Evolutionary conservation across 257 asterid species (phyloP).

Genomic region (Mitragyna speciosa): DNA sequence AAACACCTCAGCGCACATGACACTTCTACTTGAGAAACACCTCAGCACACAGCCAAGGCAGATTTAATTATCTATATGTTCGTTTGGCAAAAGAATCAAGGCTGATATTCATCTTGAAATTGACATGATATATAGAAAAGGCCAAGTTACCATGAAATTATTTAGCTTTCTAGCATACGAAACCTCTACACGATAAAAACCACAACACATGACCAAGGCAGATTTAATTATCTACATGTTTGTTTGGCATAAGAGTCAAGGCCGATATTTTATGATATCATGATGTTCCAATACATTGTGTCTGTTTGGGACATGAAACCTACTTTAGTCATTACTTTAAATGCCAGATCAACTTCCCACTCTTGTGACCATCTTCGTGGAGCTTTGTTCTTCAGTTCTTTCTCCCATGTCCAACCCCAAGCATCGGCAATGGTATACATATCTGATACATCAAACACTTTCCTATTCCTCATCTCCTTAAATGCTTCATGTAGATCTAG

Average conservation of each 20-base stretch:
- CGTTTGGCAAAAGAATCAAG: not conserved
- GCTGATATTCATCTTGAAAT: not conserved
- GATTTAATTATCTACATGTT: not conserved
- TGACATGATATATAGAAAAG: not conserved
- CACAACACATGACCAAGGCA: not conserved
- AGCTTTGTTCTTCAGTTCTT: slow-evolving; percentile 73
- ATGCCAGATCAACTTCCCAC: slow-evolving; percentile 96
- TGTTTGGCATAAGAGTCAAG: not conserved
- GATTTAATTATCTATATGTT: not conserved
- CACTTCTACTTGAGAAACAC: not conserved
- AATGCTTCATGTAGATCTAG: slow-evolving; percentile 83
- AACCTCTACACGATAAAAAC: not conserved
- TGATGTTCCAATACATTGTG: not conserved
- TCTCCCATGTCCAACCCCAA: slow-evolving; percentile 99
- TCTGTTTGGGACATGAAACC: not conserved
- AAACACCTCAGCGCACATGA: not conserved
- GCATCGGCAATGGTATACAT: slow-evolving; percentile 97
- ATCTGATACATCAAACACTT: slow-evolving; percentile 83
- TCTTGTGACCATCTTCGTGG: slow-evolving; percentile 97
- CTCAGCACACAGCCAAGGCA: not conserved
- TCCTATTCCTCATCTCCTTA: slow-evolving; percentile 79
- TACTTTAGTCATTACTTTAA: slow-evolving; percentile 79
- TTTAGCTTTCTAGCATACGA: not conserved
- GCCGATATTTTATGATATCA: not conserved
- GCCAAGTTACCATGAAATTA: not conserved